These are phyloP conservation scores for Trichoderma citrinoviride DNA, from an alignment of 2,329 filamentous ascomycete species.

Conservation along the genomic window DNA sequence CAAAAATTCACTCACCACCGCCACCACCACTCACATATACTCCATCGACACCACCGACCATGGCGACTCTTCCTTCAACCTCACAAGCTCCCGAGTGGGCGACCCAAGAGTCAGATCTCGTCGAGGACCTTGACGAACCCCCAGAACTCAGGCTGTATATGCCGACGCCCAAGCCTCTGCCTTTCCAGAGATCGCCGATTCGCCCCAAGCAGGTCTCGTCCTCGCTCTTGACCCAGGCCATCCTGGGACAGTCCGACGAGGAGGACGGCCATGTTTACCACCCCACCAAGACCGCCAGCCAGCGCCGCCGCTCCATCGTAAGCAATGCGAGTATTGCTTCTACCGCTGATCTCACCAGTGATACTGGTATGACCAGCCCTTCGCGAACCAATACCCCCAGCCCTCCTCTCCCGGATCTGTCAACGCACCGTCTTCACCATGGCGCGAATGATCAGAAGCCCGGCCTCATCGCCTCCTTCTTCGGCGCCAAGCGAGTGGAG, in stretches of 20 bases:
- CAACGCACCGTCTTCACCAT: slow-evolving; percentile 43
- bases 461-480: slow-evolving; percentile 28
- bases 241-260: slow-evolving; percentile 66
- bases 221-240: slow-evolving; percentile 83
- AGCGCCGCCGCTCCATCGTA: slow-evolving; percentile 63
- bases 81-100: slow-evolving; percentile 35
- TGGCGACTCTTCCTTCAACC: slow-evolving; percentile 28
- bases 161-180: slow-evolving; percentile 37
- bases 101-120: slow-evolving; percentile 55
- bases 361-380: slow-evolving; percentile 85
- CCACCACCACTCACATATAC: background rate
- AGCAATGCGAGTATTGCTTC: slow-evolving; percentile 80
- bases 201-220: slow-evolving; percentile 58
- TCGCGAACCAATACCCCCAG: slow-evolving; percentile 86
- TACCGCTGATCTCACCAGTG: slow-evolving; percentile 90
- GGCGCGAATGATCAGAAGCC: slow-evolving; percentile 31
- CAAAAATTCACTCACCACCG: slow-evolving; percentile 7
- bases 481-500: slow-evolving; percentile 42
- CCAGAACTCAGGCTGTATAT: slow-evolving; percentile 57
- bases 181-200: slow-evolving; percentile 49
- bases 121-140: slow-evolving; percentile 82
- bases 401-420: slow-evolving; percentile 68
- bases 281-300: slow-evolving; percentile 37
- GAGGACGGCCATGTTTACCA: slow-evolving; percentile 41
- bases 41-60: slow-evolving; percentile 26